Base-by-base conservation (phyloP, 2,329 filamentous ascomycete genomes). In the Cryphonectria japonica region DNA sequence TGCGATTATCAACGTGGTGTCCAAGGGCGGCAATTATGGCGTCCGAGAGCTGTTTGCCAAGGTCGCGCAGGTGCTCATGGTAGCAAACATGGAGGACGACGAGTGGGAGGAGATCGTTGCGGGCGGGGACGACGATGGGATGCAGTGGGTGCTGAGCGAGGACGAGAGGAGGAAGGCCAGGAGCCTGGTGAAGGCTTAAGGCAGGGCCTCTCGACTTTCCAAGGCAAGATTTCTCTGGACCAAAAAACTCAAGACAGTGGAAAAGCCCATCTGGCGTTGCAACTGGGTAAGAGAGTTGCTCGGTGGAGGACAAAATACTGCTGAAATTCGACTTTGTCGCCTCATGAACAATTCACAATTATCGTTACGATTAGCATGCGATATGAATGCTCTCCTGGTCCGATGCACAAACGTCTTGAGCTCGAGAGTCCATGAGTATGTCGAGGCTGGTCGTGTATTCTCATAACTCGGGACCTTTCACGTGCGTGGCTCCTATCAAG, bases 31-130 rank as follows among this genome's bases (percentile, higher is more conserved):
- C 3, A 90, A 92, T 77, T 98, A 97, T 78, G 88, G 88, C 1
- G 87, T 96, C 50, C 85, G 93, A 43, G 94, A 97, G 77, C 82
- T 88, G 3, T 97, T 98, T 82, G 85, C 87, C 39, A 89, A 91
- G 77, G 93, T 92, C 71, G 86, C 87, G 71, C 94, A 98, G 85
- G 91, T 97, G 76, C 89, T 92, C 70, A 89, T 97, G 85, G 89
- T 97, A 22, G 90, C 95, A 78, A 95, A 95, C 76, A 97, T 98
- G 94, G 95, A 98, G 79, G 93, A 96, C 46, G 95, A 98, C 71
- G 95, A 98, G 81, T 97, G 94, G 93, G 93, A 95, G 64, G 94
- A 96, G 80, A 81, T 95, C 54, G 79, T 82, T 54, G 77, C 80
- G 8, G 82, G 85, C 57, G 81, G 84, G 43, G 85, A 83, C 50